A percentile compares a stretch with the other conserved stretches of the same genome.
phyloP scores from a whole-genome alignment of 306 rosid species.

The Glycine tomentella region DNA sequence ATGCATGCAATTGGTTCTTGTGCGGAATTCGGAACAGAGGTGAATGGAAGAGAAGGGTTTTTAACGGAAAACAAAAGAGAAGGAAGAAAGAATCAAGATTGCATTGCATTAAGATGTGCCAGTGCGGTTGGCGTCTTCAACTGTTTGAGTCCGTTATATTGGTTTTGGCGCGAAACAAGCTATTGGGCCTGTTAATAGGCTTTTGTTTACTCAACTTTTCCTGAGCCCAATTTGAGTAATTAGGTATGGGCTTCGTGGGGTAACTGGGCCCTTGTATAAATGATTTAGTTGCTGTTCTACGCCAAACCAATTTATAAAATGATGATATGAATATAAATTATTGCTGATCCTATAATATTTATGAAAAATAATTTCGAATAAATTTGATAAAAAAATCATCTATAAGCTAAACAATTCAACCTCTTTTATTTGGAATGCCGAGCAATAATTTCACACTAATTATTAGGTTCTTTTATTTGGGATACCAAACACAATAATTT shows the following conservation, averaged over 20 bases:
- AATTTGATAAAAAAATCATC: not conserved
- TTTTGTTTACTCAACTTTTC: not conserved
- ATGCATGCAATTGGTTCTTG: constrained; percentile 26
- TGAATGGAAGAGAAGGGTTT: constrained; percentile 1
- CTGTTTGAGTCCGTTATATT: constrained; percentile 41
- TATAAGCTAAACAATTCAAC: not conserved
- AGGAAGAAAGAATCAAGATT: constrained; percentile 38
- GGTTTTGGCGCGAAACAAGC: constrained; percentile 46
- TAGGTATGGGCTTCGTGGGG: not conserved
- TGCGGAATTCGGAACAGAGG: not conserved
- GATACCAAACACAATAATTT: constrained; percentile 1
- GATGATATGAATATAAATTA: not conserved
- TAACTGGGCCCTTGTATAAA: not conserved
- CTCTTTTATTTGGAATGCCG: not conserved
- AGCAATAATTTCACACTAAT: not conserved
- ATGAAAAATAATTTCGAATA: not conserved
- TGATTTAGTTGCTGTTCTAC: not conserved
- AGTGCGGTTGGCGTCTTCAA: constrained; percentile 8
- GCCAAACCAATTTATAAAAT: too few relatives aligned
- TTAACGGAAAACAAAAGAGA: not conserved
- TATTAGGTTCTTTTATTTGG: not conserved
- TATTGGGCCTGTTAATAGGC: not conserved
- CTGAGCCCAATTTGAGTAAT: not conserved
- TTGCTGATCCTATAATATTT: not conserved
- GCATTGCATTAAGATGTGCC: constrained; percentile 8